Conservation (phyloP, 441 rosid species). For the Gossypium aridum region DNA sequence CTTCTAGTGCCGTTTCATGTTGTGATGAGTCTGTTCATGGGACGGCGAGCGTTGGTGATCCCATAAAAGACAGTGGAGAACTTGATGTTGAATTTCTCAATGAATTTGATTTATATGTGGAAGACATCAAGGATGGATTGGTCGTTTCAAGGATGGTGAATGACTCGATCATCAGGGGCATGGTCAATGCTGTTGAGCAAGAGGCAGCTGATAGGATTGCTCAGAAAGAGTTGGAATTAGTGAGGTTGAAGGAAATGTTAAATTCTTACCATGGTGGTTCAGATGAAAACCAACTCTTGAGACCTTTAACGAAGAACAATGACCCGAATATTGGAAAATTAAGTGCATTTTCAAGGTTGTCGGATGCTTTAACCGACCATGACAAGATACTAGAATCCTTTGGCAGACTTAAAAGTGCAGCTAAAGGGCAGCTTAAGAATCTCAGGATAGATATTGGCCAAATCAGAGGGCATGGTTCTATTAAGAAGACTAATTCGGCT, state of each 20-base stretch:
- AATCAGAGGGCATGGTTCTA: slow-evolving; percentile 31
- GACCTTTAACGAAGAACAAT: not conserved
- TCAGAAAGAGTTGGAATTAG: slow-evolving; percentile 60
- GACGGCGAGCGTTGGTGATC: slow-evolving; percentile 9
- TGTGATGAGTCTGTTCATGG: slow-evolving; percentile 7
- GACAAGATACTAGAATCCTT: slow-evolving; percentile 30
- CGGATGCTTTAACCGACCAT: slow-evolving; percentile 16
- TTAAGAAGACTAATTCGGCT: slow-evolving; percentile 26
- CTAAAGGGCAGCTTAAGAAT: slow-evolving; percentile 45
- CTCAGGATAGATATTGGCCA: slow-evolving; percentile 52
- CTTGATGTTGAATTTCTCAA: slow-evolving; percentile 37
- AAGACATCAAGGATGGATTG: slow-evolving; percentile 52
- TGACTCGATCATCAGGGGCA: slow-evolving; percentile 69
- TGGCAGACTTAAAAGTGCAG: slow-evolving; percentile 30
- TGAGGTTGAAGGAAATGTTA: slow-evolving; percentile 36
- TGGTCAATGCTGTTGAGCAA: slow-evolving; percentile 65
- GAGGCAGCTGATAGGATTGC: slow-evolving; percentile 64
- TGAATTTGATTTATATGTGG: slow-evolving; percentile 56
- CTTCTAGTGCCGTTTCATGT: slow-evolving; percentile 17
- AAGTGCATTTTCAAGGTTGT: slow-evolving; percentile 12
- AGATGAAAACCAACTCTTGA: slow-evolving; percentile 21
- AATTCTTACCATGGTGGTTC: slow-evolving; percentile 26
- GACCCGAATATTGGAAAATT: slow-evolving; percentile 12
- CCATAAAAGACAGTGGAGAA: slow-evolving; percentile 40
- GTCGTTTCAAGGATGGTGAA: slow-evolving; percentile 73